A percentile compares a stretch with the other conserved stretches of the same genome.
phyloP scores from a whole-genome alignment of 192 early-diverging fungal species.

The Coemansia sp. region DNA sequence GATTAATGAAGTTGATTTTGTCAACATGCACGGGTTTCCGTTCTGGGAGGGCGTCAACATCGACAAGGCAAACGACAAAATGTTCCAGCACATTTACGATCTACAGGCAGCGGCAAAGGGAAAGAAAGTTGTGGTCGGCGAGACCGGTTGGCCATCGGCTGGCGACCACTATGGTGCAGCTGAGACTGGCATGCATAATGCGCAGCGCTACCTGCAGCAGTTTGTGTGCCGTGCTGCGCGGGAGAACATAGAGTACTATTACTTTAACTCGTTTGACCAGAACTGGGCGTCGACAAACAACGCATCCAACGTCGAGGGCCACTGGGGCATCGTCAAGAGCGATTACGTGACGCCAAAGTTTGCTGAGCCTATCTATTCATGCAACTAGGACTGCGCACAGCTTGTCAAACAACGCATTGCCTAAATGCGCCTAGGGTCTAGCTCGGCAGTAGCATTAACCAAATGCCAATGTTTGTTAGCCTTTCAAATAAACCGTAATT shows the following conservation, averaged over 20 bases:
- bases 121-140: conserved; percentile 58
- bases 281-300: conserved; percentile 58
- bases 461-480: neutral
- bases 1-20: conserved; percentile 56
- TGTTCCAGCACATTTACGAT: conserved; percentile 52
- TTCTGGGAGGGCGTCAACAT: conserved; percentile 59
- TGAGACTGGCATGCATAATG: conserved; percentile 53
- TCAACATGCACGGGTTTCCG: conserved; percentile 62
- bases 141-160: conserved; percentile 63
- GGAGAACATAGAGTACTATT: conserved; percentile 57
- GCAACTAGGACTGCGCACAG: neutral
- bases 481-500: neutral
- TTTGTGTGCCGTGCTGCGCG: conserved; percentile 60
- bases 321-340: conserved; percentile 38
- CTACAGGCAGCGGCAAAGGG: conserved; percentile 46
- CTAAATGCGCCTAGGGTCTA: neutral
- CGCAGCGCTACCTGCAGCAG: conserved; percentile 56
- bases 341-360: conserved; percentile 40
- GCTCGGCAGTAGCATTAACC: neutral
- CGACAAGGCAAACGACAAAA: conserved; percentile 49
- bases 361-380: conserved; percentile 28
- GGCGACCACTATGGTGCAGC: conserved; percentile 45
- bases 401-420: neutral
- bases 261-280: conserved; percentile 63
- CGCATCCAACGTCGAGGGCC: conserved; percentile 44